phyloP scores from a whole-genome alignment of 1,284 basidiomycete genomes.

The Ganoderma resinaceum region DNA sequence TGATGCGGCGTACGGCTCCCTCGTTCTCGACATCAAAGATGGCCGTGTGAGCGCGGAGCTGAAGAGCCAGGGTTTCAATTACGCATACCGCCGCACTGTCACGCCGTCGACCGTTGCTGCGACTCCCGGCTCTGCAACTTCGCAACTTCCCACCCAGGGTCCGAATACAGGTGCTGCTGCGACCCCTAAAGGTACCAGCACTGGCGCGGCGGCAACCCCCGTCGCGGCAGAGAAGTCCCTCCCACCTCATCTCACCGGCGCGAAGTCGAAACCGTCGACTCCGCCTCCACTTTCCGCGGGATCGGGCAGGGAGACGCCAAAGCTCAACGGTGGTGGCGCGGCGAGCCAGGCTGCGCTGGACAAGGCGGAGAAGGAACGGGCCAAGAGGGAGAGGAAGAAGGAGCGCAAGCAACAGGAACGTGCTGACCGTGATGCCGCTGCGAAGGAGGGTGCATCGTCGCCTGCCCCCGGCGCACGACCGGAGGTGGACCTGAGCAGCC shows the following conservation, averaged over 20 bases:
- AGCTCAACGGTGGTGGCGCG: constrained; percentile 44
- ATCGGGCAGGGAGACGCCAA: constrained; percentile 47
- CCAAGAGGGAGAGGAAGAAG: constrained; percentile 65
- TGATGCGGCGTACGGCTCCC: constrained; percentile 91
- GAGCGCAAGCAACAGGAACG: constrained; percentile 61
- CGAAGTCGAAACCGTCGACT: constrained; percentile 41
- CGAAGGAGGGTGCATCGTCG: constrained; percentile 41
- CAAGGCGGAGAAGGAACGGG: constrained; percentile 57
- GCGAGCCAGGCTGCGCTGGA: constrained; percentile 34
- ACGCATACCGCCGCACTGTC: constrained; percentile 84
- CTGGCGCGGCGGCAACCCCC: constrained; percentile 33
- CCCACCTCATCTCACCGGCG: constrained; percentile 35
- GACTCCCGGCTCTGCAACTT: constrained; percentile 49
- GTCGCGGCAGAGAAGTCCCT: constrained; percentile 34
- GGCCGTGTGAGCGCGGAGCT: constrained; percentile 92
- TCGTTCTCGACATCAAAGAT: constrained; percentile 90
- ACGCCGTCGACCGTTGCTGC: constrained; percentile 51
- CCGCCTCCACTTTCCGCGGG: constrained; percentile 37
- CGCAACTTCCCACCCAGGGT: constrained; percentile 43
- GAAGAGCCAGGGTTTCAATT: constrained; percentile 97
- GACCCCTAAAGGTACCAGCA: constrained; percentile 37
- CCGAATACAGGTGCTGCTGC: constrained; percentile 35
- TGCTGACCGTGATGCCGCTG: constrained; percentile 45
- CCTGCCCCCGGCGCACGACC: constrained; percentile 27
- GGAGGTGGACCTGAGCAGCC: constrained; percentile 33